Conservation (phyloP, 805 yeast genomes). For the Ogataea ganodermae region DNA sequence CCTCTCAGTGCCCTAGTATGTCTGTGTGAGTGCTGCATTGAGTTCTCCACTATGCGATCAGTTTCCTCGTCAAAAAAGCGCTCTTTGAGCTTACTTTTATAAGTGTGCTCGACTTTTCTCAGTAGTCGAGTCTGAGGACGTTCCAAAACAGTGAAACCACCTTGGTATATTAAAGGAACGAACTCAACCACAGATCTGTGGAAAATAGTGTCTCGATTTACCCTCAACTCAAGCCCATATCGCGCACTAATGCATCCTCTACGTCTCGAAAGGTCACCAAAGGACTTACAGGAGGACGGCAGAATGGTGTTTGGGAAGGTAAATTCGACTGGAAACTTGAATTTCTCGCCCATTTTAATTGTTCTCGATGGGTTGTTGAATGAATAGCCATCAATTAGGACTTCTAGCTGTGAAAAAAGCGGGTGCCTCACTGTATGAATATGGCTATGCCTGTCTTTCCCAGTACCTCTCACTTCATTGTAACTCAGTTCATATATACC, state of each 20-base stretch:
- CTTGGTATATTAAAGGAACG: not conserved
- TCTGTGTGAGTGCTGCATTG: conserved; percentile 10
- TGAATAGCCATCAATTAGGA: conserved; percentile 2
- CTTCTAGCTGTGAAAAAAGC: not conserved
- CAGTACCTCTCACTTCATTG: not conserved
- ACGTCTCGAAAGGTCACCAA: not conserved
- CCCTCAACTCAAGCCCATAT: not conserved
- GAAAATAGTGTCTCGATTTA: not conserved
- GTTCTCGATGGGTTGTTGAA: too few species aligned
- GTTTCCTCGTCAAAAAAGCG: conserved; percentile 12
- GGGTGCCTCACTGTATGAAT: not conserved
- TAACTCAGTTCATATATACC: not conserved
- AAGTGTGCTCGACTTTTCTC: conserved; percentile 1
- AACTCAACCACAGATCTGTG: not conserved
- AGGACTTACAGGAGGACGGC: not conserved
- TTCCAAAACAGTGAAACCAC: not conserved
- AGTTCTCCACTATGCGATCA: conserved; percentile 13
- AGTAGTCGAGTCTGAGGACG: not conserved
- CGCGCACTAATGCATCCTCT: not conserved
- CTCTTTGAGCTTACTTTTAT: conserved; percentile 12
- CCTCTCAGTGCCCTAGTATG: conserved; percentile 8
- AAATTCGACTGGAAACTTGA: conserved; percentile 7
- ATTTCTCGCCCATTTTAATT: not conserved
- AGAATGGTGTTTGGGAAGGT: conserved; percentile 9
- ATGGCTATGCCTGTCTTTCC: not conserved